These are phyloP conservation scores for Aureoboletus auriporus DNA, from an alignment of 768 basidiomycete species.

Conservation along the genomic window DNA sequence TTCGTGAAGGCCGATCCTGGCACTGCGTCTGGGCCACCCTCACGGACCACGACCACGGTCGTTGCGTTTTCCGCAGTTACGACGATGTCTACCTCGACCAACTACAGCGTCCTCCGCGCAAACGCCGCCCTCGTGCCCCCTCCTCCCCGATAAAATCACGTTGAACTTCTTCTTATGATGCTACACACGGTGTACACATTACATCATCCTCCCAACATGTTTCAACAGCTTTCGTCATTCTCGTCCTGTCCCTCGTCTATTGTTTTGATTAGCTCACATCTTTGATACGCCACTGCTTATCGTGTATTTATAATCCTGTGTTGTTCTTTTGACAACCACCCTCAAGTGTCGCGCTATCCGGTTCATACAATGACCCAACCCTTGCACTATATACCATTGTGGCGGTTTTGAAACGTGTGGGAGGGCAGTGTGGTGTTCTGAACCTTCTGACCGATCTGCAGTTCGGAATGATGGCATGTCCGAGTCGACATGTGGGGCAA, in stretches of 20 bases:
- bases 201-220: slow-evolving; percentile 9
- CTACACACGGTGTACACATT: slow-evolving; percentile 10
- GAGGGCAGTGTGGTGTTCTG: too few species aligned
- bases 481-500: too few species aligned
- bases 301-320: too few species aligned
- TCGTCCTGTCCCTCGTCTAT: slow-evolving; percentile 2
- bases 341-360: too few species aligned
- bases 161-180: slow-evolving; percentile 11
- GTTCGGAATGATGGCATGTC: too few species aligned
- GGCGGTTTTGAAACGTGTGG: slow-evolving; percentile 1
- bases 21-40: slow-evolving; percentile 65
- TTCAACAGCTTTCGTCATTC: slow-evolving; percentile 7
- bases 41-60: slow-evolving; percentile 45
- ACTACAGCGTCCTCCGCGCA: slow-evolving; percentile 40
- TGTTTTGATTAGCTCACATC: slow-evolving; percentile 20
- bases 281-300: too few species aligned
- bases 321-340: too few species aligned
- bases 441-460: neutral
- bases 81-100: slow-evolving; percentile 55
- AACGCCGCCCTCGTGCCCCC: slow-evolving; percentile 24
- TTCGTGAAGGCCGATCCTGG: slow-evolving; percentile 46
- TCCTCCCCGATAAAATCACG: slow-evolving; percentile 21
- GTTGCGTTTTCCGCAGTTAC: slow-evolving; percentile 53
- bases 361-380: too few species aligned
- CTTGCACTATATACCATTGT: slow-evolving; percentile 5